Evolutionary conservation across 1,284 basidiomycete genomes (phyloP), one percentile per base, ranked within the genome.

Genomic region (Fomitopsis betulina): DNA sequence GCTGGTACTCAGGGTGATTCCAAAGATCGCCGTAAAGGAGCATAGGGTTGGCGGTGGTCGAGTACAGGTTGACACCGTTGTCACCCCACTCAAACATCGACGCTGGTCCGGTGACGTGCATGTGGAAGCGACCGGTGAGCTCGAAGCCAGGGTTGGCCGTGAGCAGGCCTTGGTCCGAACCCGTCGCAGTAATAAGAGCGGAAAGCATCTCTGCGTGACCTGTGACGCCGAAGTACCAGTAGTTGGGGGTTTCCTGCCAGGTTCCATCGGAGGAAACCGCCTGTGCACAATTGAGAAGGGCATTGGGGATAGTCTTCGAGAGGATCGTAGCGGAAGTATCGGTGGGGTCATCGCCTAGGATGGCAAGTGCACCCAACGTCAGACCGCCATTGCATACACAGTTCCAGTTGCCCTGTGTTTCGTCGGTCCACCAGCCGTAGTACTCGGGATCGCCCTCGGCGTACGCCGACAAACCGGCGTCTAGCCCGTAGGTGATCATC

Each of bases 191-290:
- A 50, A 88, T 72, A 60, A 99, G 84, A 0, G 93, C 81, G 1
- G 94, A 87, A 1, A 91, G 73, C 84, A 97, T 88, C 76, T 98
- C 95, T n/a, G 93, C 93, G 66, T 93, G 90, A 23, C 86, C 94
- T 23, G 94, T 96, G 43, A 93, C 96, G 70, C 93, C 93, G 68
- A 95, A 96, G 76, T 95, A 94, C 93, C 93, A 96, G 72, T 96
- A 97, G 76, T 98, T 94, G 59, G 94, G 82, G 0, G 95, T 98
- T 76, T 99, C 96, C 21, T 87, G 78, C 96, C 97, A 99, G 19
- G 94, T 91, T 21, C 96, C 96, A 69, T 98, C 96, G 38, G 77
- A 70, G 7, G 80, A 81, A 38, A 80, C 74, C 13, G 78, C 86
- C 27, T 74, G 62, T 0, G 86, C 91, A 72, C 97, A 99, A 73